These are phyloP conservation scores for Gossypium arboreum DNA, from an alignment of 345 rosid species.

Conservation along the genomic window DNA sequence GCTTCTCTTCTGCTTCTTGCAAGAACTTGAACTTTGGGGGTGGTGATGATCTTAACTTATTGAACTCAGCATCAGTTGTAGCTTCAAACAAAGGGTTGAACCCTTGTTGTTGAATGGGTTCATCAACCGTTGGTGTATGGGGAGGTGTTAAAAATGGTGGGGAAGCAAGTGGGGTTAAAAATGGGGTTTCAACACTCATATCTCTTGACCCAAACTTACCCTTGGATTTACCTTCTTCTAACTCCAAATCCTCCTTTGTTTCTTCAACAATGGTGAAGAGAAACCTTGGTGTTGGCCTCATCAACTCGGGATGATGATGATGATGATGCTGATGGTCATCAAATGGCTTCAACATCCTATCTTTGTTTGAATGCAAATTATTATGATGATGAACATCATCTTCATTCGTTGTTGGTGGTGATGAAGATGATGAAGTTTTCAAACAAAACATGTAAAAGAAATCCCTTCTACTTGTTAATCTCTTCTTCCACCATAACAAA, in stretches of 20 bases:
- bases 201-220: constrained; percentile 40
- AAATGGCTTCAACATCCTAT: constrained; percentile 20
- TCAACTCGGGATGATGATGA: constrained; percentile 24
- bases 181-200: constrained; percentile 73
- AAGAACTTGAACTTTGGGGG: constrained; percentile 90
- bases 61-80: constrained; percentile 70
- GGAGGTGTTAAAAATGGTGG: constrained; percentile 92
- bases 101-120: constrained; percentile 29
- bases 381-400: not conserved
- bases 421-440: constrained; percentile 35
- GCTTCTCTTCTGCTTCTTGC: constrained; percentile 92
- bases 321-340: constrained; percentile 15
- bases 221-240: constrained; percentile 63
- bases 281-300: constrained; percentile 60
- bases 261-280: constrained; percentile 87
- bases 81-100: constrained; percentile 57
- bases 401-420: not conserved
- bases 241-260: constrained; percentile 84
- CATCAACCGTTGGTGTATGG: constrained; percentile 49
- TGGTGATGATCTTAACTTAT: constrained; percentile 46
- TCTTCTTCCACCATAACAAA: constrained; percentile 88
- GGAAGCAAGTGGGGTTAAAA: constrained; percentile 81
- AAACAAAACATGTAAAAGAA: constrained; percentile 73
- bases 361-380: constrained; percentile 12
- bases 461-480: constrained; percentile 50